Evolutionary conservation across 257 asterid species (phyloP).

Genomic region (Lycium barbarum): DNA sequence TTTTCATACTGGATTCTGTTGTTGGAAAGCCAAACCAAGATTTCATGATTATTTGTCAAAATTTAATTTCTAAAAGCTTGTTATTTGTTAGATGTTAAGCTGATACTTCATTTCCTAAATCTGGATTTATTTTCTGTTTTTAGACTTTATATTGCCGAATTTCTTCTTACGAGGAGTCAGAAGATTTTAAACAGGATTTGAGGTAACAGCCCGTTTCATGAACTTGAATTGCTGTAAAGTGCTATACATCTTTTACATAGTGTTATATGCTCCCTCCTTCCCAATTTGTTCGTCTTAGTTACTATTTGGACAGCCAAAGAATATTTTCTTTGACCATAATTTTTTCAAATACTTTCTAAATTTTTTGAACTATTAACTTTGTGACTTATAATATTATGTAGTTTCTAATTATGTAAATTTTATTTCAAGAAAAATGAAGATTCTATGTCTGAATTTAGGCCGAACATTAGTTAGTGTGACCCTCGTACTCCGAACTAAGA

Average conservation of each 20-base stretch:
- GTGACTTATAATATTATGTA: no score
- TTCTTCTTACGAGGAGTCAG: slow-evolving; percentile 68
- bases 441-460: no score
- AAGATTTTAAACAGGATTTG: slow-evolving; percentile 72
- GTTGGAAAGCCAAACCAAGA: background rate
- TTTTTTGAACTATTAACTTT: no score
- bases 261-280: background rate
- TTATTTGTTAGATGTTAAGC: background rate
- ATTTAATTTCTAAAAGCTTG: background rate
- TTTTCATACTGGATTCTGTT: slow-evolving; percentile 19
- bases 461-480: no score
- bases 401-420: no score
- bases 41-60: background rate
- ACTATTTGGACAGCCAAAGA: background rate
- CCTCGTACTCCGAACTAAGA: no score
- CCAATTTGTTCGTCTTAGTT: background rate
- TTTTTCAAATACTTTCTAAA: no score
- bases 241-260: background rate
- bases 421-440: no score
- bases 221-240: slow-evolving; percentile 12
- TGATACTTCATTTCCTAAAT: slow-evolving; percentile 24
- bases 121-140: slow-evolving; percentile 19
- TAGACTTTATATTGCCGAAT: slow-evolving; percentile 74
- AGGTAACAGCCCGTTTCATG: slow-evolving; percentile 54
- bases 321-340: no score